Base-by-base conservation (phyloP, 2,329 filamentous ascomycete genomes). In the Exutisphaerella laricina region DNA sequence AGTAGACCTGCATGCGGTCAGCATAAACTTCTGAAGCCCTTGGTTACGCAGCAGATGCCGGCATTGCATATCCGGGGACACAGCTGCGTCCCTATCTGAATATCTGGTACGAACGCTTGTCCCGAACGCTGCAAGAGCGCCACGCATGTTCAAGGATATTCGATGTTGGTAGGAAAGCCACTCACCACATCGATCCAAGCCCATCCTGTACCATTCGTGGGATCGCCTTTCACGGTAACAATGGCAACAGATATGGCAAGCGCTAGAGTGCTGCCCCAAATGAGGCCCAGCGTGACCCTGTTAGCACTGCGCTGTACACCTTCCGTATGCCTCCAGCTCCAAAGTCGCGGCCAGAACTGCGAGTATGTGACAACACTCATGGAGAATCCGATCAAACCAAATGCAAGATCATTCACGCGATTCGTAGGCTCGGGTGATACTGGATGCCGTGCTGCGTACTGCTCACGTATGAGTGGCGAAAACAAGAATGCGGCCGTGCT, bases 381-480 rank as follows among this genome's bases (percentile, higher is more conserved):
- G 7, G 88, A 50, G 12, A 88, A 71, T 23, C 85, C 90, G 67
- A 97, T 89, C 3, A 79, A 70, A 12, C 89, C 88, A 63, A 97
- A 97, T 10, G 81, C 78, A 46, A 97, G 75, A 68, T 98, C 92
- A 67, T 97, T 97, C 67, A 87, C 78, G 42, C 84, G 80, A 21
- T 95, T 89, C 1, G 89, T 92, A 3, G 90, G 88, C 31, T 84
- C 78, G 5, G 86, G 80, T 4, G 82, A 80, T 33, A 76, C 66
- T 2, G 78, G 79, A 65, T 97, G 80, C 47, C 92, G 81, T 13
- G 77, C 74, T 16, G 88, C 88, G 70, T 98, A 98, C 63, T 97
- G 86, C 25, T 70, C 65, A 40, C 85, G 83, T 43, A 97, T 83
- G 10, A 79, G 67, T 2, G 85, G 75, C 13, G 88, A 94, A 66